These are phyloP conservation scores for Colletotrichum graminicola DNA, from an alignment of 2,329 filamentous ascomycete species.

Conservation along the genomic window DNA sequence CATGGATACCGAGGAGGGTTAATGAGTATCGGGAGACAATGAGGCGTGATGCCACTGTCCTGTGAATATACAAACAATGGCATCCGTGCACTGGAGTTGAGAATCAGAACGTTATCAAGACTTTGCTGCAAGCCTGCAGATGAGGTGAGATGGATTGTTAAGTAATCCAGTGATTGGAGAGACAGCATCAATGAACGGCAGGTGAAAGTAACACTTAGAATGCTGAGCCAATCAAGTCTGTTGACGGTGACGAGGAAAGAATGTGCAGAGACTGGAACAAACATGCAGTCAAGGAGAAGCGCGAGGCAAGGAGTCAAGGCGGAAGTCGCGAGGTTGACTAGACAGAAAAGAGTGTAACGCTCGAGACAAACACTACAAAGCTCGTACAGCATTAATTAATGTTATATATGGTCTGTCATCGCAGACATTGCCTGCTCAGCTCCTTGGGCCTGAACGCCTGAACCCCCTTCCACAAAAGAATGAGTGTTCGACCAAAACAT, in stretches of 20 bases:
- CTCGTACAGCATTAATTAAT: background rate
- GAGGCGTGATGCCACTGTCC: too few species aligned
- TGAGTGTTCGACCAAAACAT: slow-evolving; percentile 1
- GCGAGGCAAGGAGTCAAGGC: too few species aligned
- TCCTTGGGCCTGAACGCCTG: background rate
- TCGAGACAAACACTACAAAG: too few species aligned
- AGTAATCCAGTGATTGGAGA: background rate
- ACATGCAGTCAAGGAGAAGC: background rate
- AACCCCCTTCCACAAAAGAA: slow-evolving; percentile 7
- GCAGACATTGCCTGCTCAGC: background rate
- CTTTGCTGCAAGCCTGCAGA: background rate
- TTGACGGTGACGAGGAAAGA: background rate
- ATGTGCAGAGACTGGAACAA: background rate
- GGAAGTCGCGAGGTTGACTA: background rate
- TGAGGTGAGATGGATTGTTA: background rate
- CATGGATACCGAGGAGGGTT: slow-evolving; percentile 84
- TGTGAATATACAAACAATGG: background rate
- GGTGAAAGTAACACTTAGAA: background rate
- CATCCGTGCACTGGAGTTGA: background rate
- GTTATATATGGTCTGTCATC: background rate
- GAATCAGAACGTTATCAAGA: background rate
- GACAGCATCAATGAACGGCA: background rate
- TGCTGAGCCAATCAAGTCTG: too few species aligned
- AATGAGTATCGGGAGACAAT: slow-evolving; percentile 38
- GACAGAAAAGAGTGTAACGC: background rate